Percentiles rank a stretch among this genome's conserved stretches.
Evolutionary conservation across 2,329 filamentous ascomycete species (phyloP).

Genomic region (Neofusicoccum parvum): DNA sequence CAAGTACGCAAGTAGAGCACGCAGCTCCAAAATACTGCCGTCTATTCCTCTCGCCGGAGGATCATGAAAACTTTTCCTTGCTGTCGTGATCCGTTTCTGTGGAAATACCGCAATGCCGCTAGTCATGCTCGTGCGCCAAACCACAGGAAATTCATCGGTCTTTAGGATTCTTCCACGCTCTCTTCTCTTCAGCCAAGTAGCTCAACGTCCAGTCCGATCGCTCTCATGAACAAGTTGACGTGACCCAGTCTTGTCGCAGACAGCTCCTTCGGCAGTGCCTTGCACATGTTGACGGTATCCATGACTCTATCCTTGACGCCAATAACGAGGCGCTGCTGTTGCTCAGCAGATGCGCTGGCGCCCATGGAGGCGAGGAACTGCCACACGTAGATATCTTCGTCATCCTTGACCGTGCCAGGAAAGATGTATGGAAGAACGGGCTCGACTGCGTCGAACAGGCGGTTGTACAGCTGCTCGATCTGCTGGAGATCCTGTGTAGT

Average conservation of each 20-base stretch:
- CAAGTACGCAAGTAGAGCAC: background rate
- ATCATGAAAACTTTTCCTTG: background rate
- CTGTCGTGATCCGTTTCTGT: background rate
- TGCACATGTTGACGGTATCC: slow-evolving; percentile 86
- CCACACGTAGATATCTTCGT: slow-evolving; percentile 96
- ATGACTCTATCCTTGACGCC: slow-evolving; percentile 98
- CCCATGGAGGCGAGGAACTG: slow-evolving; percentile 95
- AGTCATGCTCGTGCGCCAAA: background rate
- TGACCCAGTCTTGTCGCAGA: slow-evolving; percentile 80
- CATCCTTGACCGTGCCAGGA: slow-evolving; percentile 84
- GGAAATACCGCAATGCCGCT: background rate
- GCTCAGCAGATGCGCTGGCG: slow-evolving; percentile 87
- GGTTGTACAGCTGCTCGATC: slow-evolving; percentile 78
- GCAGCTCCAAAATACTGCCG: background rate
- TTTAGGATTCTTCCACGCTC: background rate
- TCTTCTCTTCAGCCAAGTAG: slow-evolving; percentile 53
- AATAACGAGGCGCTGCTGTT: slow-evolving; percentile 91
- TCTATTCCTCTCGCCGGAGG: background rate
- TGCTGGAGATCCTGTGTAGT: slow-evolving; percentile 63
- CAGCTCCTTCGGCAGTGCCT: slow-evolving; percentile 86
- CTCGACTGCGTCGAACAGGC: slow-evolving; percentile 84
- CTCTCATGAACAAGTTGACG: slow-evolving; percentile 97
- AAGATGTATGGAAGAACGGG: slow-evolving; percentile 83
- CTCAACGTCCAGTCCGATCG: slow-evolving; percentile 97
- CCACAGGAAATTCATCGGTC: background rate